Evolutionary conservation across 805 yeast species (phyloP), one percentile per base, ranked within the genome.

Genomic region (Lipomyces spencermartinsiae): DNA sequence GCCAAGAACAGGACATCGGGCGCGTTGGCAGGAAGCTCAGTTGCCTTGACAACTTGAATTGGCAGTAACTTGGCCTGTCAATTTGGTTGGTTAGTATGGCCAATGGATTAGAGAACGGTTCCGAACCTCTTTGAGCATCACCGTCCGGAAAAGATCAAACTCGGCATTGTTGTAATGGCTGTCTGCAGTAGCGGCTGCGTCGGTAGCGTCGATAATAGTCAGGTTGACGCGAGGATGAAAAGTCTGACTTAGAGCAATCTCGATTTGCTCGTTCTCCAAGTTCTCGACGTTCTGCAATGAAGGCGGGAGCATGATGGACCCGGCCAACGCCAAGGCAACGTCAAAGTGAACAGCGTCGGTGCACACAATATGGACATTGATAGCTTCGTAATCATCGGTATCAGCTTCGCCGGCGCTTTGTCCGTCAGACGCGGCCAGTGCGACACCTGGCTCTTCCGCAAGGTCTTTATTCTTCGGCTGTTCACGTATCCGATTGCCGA

Each of bases 131-230:
- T 43, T 43, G 49, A 55, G 56, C 33, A 53, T 29, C 37, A 55
- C n/a, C 37, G 16, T 31, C 33, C 35, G 25, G 29, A 55, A 55
- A 12, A 55, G 31, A 16, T 25, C 22, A 29, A 55, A 31, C 22
- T 55, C 58, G 10, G n/a, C 37, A 31, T 43, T 43, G 49, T 16
- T 19, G n/a, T 43, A n/a, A 43, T 19, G 49, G 7, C 49, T 43
- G 16, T 43, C 49, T n/a, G 49, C 8, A 7, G 49, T 43, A 43
- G n/a, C 49, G 7, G 58, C 58, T 0, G 58, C 33, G 14, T 25
- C 19, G 37, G 58, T 55, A 25, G 58, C 58, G n/a, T 55, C 58
- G 35, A 55, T 34, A 14, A 55, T 55, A 6, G 58, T 55, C 37
- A 55, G 5, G n/a, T 25, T 55, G 22, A 43, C 49, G 22, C 49